Base-by-base conservation (phyloP, 129 eudicot genomes). In the Tanacetum coccineum region DNA sequence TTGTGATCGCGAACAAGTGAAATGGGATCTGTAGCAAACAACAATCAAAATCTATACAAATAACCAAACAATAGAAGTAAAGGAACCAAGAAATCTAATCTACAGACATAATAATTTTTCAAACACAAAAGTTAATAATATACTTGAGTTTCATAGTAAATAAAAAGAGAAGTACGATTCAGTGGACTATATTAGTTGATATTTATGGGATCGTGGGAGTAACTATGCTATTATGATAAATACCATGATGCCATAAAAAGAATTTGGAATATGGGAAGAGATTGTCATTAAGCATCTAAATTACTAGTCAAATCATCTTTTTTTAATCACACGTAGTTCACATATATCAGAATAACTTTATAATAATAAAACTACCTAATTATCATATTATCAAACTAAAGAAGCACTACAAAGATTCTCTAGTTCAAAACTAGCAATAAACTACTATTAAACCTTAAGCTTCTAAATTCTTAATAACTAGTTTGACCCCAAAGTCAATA, bases 1-100 rank as follows among this genome's bases (percentile, higher is more conserved):
- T 74, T 69, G 77, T 94, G 99, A 80, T 94, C 99, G 30, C 99
- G 99, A 74, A 84, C 93, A 59, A 94, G 93, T 47, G 99, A 89
- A 77, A 94, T 81, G 25, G 99, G 99, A 87, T 94, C 99, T 94
- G 82, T 65, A 72, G 66, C 22, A 66, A 51, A 66, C 65, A 49
- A 45, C 61, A 51, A 72, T 56, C 25, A 64, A 70, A 52, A 56
- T 65, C 56, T 18, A 39, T 70, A 19, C 26, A 32, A 44, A 53
- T 62, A 62, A 69, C 51, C 15, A 15, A 53, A 62, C 21, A 5
- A 13, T 56, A 55, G 55, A 53, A 57, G 36, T 46, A 59, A 20
- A 14, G 51, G 46, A 52, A 32, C 32, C 48, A 21, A 21, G 44
- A 4, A 39, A 68, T 19, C 32, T 12, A 39, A 30, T 15, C 46